Base-by-base conservation (phyloP, 805 yeast species). In the Candida morakotiae region DNA sequence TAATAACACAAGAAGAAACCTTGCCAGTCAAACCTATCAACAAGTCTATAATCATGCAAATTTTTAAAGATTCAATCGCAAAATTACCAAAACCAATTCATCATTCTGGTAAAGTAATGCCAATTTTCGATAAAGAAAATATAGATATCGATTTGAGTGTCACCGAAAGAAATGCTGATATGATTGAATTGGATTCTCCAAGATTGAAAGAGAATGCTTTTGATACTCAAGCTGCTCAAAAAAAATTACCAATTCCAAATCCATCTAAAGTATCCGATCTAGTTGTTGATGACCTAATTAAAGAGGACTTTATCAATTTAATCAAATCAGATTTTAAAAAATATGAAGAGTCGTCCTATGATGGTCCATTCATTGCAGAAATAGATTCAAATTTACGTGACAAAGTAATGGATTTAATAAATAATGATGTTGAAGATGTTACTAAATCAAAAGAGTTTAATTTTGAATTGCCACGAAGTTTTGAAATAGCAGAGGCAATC, bases 171-270 rank as follows among this genome's bases (percentile, higher is more conserved):
- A 63, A 57, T 30, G 34, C 51, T 10, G 26, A 52, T 3, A 42
- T 57, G 22, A 50, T 49, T 30, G 31, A 56, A 26, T 54, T 54
- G 37, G 39, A 49, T 10, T 44, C 51, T 13, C 49, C 51, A 27
- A 51, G 51, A 40, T 46, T 56, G 3, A 58, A 54, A 8, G 58
- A 51, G 16, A 60, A 60, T 37, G 50, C 49, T 38, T 53, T 60
- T 27, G 48, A 77, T 33, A 72, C 83, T 0, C 67, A 60, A 40
- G 79, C 63, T 1, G 54, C 75, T 1, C 76, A 72, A 47, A 52
- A 55, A 34, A 72, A 64, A 0, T 58, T 79, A 7, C 60, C 64
- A 0, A 58, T 73, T 10, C 79, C 78, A 1, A 34, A 60, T 31
- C 62, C 59, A 1, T 33, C 10, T n/a, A 35, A 26, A n/a, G 8